A percentile compares a stretch with the other conserved stretches of the same genome.
These are phyloP conservation scores for Trichaptum fuscoviolaceum DNA, from an alignment of 768 basidiomycete genomes.

Conservation along the genomic window DNA sequence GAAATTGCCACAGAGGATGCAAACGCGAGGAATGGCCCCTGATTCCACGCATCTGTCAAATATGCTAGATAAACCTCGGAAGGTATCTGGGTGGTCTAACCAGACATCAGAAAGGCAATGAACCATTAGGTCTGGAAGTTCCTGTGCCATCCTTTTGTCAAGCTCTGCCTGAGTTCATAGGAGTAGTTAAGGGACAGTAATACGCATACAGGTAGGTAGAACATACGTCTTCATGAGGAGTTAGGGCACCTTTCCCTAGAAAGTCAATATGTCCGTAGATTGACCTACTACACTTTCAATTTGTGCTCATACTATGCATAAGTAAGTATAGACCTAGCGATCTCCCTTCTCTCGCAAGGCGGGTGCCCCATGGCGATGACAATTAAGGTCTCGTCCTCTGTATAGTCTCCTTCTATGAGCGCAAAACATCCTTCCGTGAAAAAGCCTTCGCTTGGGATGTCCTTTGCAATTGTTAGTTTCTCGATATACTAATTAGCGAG, in stretches of 20 bases:
- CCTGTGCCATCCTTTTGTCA: slow-evolving; percentile 55
- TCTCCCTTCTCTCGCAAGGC: slow-evolving; percentile 86
- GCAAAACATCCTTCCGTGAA: slow-evolving; percentile 97
- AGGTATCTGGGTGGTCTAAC: slow-evolving; percentile 84
- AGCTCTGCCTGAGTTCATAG: slow-evolving; percentile 48
- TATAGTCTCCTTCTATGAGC: slow-evolving; percentile 94
- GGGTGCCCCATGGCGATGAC: slow-evolving; percentile 97
- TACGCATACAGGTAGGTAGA: not conserved
- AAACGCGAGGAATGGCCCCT: slow-evolving; percentile 80
- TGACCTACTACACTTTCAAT: slow-evolving; percentile 45
- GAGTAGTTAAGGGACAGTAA: slow-evolving; percentile 4
- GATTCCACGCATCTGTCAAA: slow-evolving; percentile 89
- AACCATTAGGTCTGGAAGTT: slow-evolving; percentile 75
- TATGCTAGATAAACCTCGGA: slow-evolving; percentile 75
- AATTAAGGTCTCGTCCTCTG: slow-evolving; percentile 80
- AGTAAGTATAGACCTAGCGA: slow-evolving; percentile 52
- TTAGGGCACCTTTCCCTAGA: slow-evolving; percentile 89
- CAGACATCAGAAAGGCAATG: slow-evolving; percentile 95
- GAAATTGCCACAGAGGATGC: slow-evolving; percentile 95
- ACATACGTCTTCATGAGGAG: slow-evolving; percentile 84
- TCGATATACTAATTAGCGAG: slow-evolving; percentile 4
- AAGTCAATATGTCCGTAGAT: slow-evolving; percentile 98
- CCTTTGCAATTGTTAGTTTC: slow-evolving; percentile 32
- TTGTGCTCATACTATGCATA: not conserved
- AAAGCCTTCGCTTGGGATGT: slow-evolving; percentile 90